Conservation (phyloP, 179 eudicot genomes). For the Corrigiola litoralis region DNA sequence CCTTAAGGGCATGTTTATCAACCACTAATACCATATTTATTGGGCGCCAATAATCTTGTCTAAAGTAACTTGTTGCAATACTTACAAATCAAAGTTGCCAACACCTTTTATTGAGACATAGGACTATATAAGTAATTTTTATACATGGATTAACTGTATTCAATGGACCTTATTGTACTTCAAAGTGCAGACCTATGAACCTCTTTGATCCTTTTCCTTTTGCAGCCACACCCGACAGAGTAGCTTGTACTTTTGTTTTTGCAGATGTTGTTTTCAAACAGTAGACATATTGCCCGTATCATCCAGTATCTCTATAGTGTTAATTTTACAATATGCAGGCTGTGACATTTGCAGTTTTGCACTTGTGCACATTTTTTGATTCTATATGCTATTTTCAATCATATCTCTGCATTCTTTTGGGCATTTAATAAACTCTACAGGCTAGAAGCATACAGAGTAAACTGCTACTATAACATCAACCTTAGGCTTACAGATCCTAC, state of each 20-base stretch:
- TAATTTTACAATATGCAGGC: conserved; percentile 14
- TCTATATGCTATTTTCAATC: conserved; percentile 1
- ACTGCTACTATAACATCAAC: conserved; percentile 1
- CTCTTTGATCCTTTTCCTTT: conserved; percentile 19
- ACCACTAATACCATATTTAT: too few species aligned
- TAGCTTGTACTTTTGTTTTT: conserved; percentile 19
- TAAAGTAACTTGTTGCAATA: too few species aligned
- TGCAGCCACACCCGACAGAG: conserved; percentile 23
- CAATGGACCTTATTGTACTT: conserved; percentile 15
- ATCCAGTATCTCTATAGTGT: conserved; percentile 11
- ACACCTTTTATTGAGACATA: too few species aligned
- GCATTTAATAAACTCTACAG: conserved; percentile 2
- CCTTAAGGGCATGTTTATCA: too few species aligned
- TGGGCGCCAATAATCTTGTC: too few species aligned
- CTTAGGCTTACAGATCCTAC: neutral
- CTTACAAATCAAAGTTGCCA: too few species aligned
- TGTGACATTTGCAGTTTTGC: conserved; percentile 7
- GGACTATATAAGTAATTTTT: neutral
- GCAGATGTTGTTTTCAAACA: conserved; percentile 27
- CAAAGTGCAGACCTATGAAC: conserved; percentile 4
- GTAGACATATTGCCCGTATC: conserved; percentile 3
- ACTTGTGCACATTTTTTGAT: conserved; percentile 6
- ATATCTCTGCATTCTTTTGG: conserved; percentile 14
- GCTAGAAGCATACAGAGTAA: conserved; percentile 7
- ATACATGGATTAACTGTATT: neutral